These are phyloP conservation scores for Kluyveromyces nonfermentans DNA, from an alignment of 805 yeast species.

Conservation along the genomic window DNA sequence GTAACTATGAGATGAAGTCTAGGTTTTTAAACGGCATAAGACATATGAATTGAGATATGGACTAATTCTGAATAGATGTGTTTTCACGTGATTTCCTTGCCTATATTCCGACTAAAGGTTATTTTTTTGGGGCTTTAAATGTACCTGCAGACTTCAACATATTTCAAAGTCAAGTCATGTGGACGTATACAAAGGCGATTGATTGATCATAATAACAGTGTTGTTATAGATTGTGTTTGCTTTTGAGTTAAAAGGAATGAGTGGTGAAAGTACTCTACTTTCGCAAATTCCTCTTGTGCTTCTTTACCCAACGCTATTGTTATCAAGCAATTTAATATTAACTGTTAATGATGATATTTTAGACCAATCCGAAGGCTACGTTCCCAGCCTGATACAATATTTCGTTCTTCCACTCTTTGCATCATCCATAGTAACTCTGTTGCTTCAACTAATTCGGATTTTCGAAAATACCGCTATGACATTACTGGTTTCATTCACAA, in stretches of 20 bases:
- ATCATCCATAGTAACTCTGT: constrained; percentile 10
- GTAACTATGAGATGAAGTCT: too few relatives aligned
- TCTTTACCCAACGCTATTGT: constrained; percentile 25
- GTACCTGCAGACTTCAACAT: too few relatives aligned
- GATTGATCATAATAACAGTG: not conserved
- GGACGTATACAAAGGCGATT: not conserved
- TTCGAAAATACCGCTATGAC: constrained; percentile 3
- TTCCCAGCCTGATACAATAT: constrained; percentile 6
- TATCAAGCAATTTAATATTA: constrained; percentile 22
- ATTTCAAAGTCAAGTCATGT: too few relatives aligned
- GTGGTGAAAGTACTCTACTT: constrained; percentile 10
- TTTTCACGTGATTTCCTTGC: too few relatives aligned
- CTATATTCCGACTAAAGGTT: too few relatives aligned
- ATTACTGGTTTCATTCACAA: constrained; percentile 4
- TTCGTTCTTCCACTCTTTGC: constrained; percentile 18
- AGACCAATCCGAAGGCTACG: constrained; percentile 3
- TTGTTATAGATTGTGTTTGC: not conserved
- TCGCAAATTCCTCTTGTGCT: constrained; percentile 24
- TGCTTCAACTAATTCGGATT: constrained; percentile 7
- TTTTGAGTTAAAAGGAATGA: not conserved
- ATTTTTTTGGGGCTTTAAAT: too few relatives aligned
- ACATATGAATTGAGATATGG: too few relatives aligned
- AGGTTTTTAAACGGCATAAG: too few relatives aligned
- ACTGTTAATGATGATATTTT: constrained; percentile 7
- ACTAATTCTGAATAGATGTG: too few relatives aligned